A percentile compares a stretch with the other conserved stretches of the same genome.
Evolutionary conservation across 345 rosid genomes (phyloP).

Genomic region (Eucalyptus lansdowneana): DNA sequence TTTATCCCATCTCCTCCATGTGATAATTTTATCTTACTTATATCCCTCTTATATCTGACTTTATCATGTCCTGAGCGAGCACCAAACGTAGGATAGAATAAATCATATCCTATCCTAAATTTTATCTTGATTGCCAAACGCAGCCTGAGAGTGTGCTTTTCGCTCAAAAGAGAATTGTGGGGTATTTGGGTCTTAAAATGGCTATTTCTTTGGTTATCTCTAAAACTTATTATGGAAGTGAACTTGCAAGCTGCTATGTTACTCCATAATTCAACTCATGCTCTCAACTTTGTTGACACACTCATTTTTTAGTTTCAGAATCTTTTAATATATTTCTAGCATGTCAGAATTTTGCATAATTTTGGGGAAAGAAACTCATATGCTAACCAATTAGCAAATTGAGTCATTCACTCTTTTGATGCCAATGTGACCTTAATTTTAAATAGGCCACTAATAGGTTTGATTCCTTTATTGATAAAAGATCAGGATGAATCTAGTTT

Average conservation of each 20-base stretch:
- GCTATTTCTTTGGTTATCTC: not conserved
- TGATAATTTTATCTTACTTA: no score
- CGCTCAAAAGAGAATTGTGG: not conserved
- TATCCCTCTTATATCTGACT: no score
- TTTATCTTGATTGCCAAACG: rapidly evolving
- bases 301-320: not conserved
- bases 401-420: not conserved
- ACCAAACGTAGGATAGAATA: no score
- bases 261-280: not conserved
- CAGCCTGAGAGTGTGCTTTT: not conserved
- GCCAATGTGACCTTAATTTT: not conserved
- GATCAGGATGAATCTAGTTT: not conserved
- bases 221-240: not conserved
- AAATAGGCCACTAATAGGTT: not conserved
- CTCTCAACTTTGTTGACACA: not conserved
- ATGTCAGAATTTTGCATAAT: not conserved
- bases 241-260: not conserved
- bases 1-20: no score
- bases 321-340: no score
- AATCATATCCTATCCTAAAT: no score
- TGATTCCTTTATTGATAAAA: not conserved
- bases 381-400: not conserved
- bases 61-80: no score
- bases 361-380: not conserved
- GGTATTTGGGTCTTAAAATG: no score